These are phyloP conservation scores for Coemansia interrupta DNA, from an alignment of 192 early-diverging fungal species.

Conservation along the genomic window DNA sequence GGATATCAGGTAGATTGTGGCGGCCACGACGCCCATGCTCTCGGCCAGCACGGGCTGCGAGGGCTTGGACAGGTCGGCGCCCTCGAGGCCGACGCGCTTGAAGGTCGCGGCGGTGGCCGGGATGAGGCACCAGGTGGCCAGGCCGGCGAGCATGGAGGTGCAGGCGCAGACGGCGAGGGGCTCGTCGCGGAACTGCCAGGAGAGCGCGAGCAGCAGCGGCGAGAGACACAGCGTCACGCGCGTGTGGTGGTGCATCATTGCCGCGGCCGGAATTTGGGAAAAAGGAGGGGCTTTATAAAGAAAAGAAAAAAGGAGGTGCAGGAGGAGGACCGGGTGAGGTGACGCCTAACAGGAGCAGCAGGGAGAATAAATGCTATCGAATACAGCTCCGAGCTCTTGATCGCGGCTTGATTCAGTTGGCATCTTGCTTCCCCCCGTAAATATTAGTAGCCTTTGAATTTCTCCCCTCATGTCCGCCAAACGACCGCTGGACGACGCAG, in stretches of 20 bases:
- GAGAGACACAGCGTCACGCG: conserved; percentile 26
- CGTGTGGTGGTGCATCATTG: conserved; percentile 26
- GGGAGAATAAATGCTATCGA: too few relatives aligned
- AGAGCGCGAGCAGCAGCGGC: conserved; percentile 52
- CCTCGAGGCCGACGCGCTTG: conserved; percentile 71
- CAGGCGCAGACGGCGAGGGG: conserved; percentile 69
- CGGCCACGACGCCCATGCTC: conserved; percentile 87
- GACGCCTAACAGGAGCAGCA: background rate
- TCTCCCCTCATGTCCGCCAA: conserved; percentile 8
- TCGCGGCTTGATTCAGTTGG: too few relatives aligned
- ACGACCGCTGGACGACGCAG: conserved; percentile 10
- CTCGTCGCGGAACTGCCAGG: conserved; percentile 63
- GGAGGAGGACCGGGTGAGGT: too few relatives aligned
- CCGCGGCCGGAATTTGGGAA: too few relatives aligned
- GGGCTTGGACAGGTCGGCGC: conserved; percentile 78
- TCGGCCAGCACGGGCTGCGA: conserved; percentile 71
- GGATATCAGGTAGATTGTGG: conserved; percentile 79
- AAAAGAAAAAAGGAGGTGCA: too few relatives aligned
- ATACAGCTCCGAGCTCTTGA: too few relatives aligned
- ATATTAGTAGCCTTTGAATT: background rate
- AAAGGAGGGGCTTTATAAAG: too few relatives aligned
- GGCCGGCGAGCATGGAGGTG: conserved; percentile 65
- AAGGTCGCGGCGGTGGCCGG: conserved; percentile 66
- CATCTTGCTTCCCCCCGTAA: background rate
- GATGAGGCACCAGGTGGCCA: conserved; percentile 70